Conservation (phyloP, 1,139 yeast genomes). For the Suhomyces choctaworum region DNA sequence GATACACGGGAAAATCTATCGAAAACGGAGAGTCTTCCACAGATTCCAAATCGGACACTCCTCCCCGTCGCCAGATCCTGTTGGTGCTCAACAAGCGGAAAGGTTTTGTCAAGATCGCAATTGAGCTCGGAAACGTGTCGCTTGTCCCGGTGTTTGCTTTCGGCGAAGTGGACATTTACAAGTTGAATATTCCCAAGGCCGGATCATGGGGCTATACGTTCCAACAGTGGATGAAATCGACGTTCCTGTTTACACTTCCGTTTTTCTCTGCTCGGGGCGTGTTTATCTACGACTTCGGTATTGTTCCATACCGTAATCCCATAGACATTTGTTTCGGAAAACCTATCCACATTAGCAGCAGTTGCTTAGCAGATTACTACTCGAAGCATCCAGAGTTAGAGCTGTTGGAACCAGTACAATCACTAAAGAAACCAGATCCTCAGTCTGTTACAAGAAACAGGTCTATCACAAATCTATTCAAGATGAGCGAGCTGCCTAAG, state of each 20-base stretch:
- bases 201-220: conserved; percentile 53
- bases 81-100: conserved; percentile 75
- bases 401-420: conserved; percentile 8
- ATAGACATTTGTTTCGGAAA: conserved; percentile 78
- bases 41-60: conserved; percentile 2
- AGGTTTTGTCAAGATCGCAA: conserved; percentile 87
- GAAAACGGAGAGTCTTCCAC: conserved; percentile 2
- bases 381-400: conserved; percentile 31
- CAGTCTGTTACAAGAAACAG: conserved; percentile 11
- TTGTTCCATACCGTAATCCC: conserved; percentile 81
- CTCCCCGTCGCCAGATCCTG: conserved; percentile 26
- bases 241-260: conserved; percentile 83
- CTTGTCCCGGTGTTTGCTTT: conserved; percentile 89
- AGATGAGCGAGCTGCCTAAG: conserved; percentile 17
- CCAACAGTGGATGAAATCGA: conserved; percentile 71
- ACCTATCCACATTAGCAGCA: conserved; percentile 70
- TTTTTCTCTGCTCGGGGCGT: conserved; percentile 91
- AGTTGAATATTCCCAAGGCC: conserved; percentile 56
- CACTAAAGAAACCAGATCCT: conserved; percentile 8
- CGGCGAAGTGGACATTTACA: conserved; percentile 86
- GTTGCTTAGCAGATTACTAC: conserved; percentile 34
- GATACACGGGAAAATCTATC: conserved; percentile 32
- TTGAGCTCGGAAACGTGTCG: conserved; percentile 72
- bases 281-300: conserved; percentile 89
- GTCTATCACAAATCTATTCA: conserved; percentile 30